Conservation (phyloP, 176 grass and related monocot genomes). For the Oryza punctata region DNA sequence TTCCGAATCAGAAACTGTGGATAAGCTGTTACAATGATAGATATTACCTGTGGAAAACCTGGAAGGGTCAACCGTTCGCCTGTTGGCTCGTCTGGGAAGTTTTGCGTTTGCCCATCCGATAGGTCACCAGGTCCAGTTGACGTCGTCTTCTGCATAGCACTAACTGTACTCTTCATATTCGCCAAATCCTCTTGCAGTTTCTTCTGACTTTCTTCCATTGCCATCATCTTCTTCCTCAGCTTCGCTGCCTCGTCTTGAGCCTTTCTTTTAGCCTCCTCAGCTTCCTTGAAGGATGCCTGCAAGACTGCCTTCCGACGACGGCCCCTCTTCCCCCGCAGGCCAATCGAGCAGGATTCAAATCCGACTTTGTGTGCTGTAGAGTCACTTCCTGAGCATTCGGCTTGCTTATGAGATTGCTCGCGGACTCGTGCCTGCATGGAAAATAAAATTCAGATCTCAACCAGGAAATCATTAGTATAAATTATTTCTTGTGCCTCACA, state of each 20-base stretch:
- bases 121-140: conserved; percentile 24
- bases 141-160: conserved; percentile 5
- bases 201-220: conserved; percentile 54
- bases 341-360: conserved; percentile 20
- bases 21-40: neutral
- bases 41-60: conserved; percentile 21
- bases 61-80: neutral
- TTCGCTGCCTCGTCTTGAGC: conserved; percentile 49
- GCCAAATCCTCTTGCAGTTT: conserved; percentile 50
- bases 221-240: conserved; percentile 56
- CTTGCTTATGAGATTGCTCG: conserved; percentile 24
- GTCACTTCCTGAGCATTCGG: conserved; percentile 28
- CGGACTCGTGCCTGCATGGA: conserved; percentile 37
- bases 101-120: neutral
- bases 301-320: conserved; percentile 12
- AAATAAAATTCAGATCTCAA: conserved; percentile 25
- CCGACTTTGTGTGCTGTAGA: neutral
- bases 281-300: conserved; percentile 40
- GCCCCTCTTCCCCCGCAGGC: neutral
- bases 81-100: neutral
- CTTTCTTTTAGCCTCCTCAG: conserved; percentile 52
- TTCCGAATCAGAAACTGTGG: no score
- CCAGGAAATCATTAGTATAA: neutral
- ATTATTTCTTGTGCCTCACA: conserved; percentile 39
- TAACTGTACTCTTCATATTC: conserved; percentile 29